These are phyloP conservation scores for Globisporangium iwayamae DNA, from an alignment of 352 stramenopile genomes.

Conservation along the genomic window DNA sequence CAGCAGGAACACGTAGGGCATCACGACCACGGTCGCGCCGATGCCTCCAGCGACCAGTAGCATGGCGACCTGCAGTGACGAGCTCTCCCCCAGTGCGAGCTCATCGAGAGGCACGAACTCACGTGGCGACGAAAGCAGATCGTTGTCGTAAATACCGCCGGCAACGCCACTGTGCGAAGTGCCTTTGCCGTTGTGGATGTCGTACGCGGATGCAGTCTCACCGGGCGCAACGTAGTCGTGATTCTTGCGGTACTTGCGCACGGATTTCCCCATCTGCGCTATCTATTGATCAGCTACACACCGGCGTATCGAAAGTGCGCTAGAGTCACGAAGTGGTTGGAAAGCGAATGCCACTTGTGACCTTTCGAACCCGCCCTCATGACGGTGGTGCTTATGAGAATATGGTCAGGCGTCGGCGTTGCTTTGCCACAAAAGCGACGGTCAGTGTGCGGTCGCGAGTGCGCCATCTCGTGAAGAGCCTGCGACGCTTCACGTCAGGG, in stretches of 20 bases:
- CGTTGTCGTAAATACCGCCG: constrained; percentile 20
- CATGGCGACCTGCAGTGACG: constrained; percentile 26
- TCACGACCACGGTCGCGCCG: constrained; percentile 30
- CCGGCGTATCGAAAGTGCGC: not conserved
- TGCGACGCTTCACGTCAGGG: not conserved
- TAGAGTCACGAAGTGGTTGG: not conserved
- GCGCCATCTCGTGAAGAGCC: not conserved
- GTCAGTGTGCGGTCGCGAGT: not conserved
- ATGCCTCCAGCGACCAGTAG: constrained; percentile 32
- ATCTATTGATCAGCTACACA: not conserved
- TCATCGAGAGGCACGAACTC: constrained; percentile 46
- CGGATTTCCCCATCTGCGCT: constrained; percentile 30
- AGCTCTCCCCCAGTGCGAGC: constrained; percentile 33
- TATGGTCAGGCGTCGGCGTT: not conserved
- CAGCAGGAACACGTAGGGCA: constrained; percentile 38
- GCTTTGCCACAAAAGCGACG: not conserved
- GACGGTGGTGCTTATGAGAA: not conserved
- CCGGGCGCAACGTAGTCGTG: constrained; percentile 23
- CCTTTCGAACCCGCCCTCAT: not conserved
- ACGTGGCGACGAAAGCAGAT: constrained; percentile 37
- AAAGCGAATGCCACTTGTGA: not conserved
- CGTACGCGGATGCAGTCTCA: constrained; percentile 29
- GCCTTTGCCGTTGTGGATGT: constrained; percentile 32
- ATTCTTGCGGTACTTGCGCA: constrained; percentile 26
- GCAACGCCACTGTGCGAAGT: constrained; percentile 4